These are phyloP conservation scores for Jamesozyma lodderae DNA, from an alignment of 805 yeast genomes.

Conservation along the genomic window DNA sequence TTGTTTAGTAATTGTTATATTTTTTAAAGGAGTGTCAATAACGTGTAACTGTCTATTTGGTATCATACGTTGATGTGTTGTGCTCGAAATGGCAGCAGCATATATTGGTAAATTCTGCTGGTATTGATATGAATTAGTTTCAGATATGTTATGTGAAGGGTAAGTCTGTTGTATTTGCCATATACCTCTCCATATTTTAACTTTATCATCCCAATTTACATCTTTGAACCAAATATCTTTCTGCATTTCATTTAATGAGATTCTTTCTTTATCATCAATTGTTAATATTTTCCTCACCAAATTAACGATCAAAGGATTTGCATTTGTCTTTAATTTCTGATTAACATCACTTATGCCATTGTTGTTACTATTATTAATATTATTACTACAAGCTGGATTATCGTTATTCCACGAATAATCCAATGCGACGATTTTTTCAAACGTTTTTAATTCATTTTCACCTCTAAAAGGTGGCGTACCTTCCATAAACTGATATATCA, in stretches of 20 bases:
- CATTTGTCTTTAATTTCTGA: slow-evolving; percentile 7
- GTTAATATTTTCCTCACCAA: slow-evolving; percentile 58
- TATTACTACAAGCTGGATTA: not conserved
- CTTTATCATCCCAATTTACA: slow-evolving; percentile 58
- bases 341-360: slow-evolving; percentile 12
- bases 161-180: slow-evolving; percentile 47
- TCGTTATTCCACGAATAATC: slow-evolving; percentile 52
- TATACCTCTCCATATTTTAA: slow-evolving; percentile 61
- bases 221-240: slow-evolving; percentile 61
- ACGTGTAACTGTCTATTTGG: slow-evolving; percentile 21
- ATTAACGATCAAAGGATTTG: slow-evolving; percentile 55
- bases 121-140: not conserved
- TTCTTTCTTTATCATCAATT: slow-evolving; percentile 61
- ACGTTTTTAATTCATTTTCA: slow-evolving; percentile 71
- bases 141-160: not conserved
- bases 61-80: slow-evolving; percentile 13
- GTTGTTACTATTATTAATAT: slow-evolving; percentile 27
- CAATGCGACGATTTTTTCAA: slow-evolving; percentile 74
- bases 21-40: slow-evolving; percentile 23
- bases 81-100: no score
- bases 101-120: not conserved
- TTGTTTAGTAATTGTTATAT: slow-evolving; percentile 23
- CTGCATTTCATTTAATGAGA: slow-evolving; percentile 48
- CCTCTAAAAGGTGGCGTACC: slow-evolving; percentile 91
- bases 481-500: slow-evolving; percentile 69